Evolutionary conservation across 768 basidiomycete species (phyloP).

Genomic region (Phaffia tasmanica): DNA sequence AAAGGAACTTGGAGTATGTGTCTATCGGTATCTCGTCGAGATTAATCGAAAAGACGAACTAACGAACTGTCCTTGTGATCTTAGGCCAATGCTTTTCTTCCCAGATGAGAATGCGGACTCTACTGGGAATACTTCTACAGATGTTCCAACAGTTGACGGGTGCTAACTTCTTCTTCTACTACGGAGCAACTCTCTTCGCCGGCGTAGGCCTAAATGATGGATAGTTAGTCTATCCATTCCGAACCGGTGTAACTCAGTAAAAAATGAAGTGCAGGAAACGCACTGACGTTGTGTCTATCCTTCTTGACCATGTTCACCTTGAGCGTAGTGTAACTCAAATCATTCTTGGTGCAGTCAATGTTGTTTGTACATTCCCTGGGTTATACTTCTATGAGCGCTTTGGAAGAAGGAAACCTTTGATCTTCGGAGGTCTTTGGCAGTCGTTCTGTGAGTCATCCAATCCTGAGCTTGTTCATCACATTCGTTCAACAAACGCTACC

Average conservation of each 20-base stretch:
- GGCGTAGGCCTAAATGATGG: slow-evolving; percentile 56
- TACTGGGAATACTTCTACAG: slow-evolving; percentile 43
- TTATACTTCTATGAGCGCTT: slow-evolving; percentile 64
- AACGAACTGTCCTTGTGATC: slow-evolving; percentile 52
- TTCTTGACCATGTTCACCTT: slow-evolving; percentile 41
- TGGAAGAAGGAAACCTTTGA: slow-evolving; percentile 55
- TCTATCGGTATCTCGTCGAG: slow-evolving; percentile 36
- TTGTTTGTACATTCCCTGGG: slow-evolving; percentile 41
- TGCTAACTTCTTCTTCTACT: slow-evolving; percentile 31
- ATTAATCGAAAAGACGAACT: slow-evolving; percentile 43
- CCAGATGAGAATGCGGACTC: background rate
- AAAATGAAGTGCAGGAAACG: too few species aligned
- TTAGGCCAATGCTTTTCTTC: background rate
- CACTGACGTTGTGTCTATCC: too few species aligned
- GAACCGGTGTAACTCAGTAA: too few species aligned
- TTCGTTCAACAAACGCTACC: background rate
- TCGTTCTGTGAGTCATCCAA: too few species aligned
- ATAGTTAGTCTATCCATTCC: background rate
- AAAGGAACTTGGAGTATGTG: slow-evolving; percentile 55
- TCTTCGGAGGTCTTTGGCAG: slow-evolving; percentile 42
- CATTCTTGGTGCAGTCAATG: slow-evolving; percentile 47
- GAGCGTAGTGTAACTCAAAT: slow-evolving; percentile 50
- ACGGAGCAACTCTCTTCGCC: slow-evolving; percentile 53
- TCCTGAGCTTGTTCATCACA: background rate
- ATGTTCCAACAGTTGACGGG: slow-evolving; percentile 55